Percentiles rank a stretch among this genome's conserved stretches.
Conservation (phyloP, 768 basidiomycete genomes). For the Trametes cingulata region DNA sequence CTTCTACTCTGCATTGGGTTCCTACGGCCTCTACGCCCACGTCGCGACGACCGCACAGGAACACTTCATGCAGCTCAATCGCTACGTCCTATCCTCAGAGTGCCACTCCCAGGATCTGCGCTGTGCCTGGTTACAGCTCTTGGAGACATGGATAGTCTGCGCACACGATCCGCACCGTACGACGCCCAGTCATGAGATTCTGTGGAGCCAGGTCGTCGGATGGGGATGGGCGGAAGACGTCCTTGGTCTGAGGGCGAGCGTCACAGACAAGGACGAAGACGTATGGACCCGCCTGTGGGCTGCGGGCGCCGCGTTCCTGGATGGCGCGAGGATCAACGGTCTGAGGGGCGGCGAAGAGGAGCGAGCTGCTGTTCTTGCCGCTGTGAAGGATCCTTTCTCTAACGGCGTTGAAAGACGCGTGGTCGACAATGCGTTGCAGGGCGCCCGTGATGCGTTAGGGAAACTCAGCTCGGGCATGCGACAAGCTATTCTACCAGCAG, state of each 20-base stretch:
- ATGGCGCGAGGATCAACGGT: conserved; percentile 75
- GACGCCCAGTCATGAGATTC: conserved; percentile 80
- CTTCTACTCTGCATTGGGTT: conserved; percentile 64
- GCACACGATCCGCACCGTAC: conserved; percentile 91
- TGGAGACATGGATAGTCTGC: conserved; percentile 77
- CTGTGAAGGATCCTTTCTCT: conserved; percentile 45
- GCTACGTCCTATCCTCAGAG: conserved; percentile 43
- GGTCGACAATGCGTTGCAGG: conserved; percentile 23
- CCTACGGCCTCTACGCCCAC: conserved; percentile 78
- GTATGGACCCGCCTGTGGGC: conserved; percentile 48
- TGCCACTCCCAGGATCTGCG: conserved; percentile 40
- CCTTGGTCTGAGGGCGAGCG: conserved; percentile 36
- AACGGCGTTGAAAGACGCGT: conserved; percentile 29
- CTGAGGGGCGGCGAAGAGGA: conserved; percentile 67
- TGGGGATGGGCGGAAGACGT: conserved; percentile 74
- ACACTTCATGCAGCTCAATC: conserved; percentile 53
- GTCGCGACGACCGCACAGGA: conserved; percentile 63
- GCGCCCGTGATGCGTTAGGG: conserved; percentile 21
- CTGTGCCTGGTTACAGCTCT: conserved; percentile 55
- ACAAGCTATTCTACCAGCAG: conserved; percentile 7
- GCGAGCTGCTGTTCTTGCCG: conserved; percentile 39
- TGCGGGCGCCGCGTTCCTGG: conserved; percentile 66
- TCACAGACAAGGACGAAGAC: conserved; percentile 34
- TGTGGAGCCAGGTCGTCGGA: conserved; percentile 85
- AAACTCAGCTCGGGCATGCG: conserved; percentile 15